These are phyloP conservation scores for Tetracladium setigerum DNA, from an alignment of 495 filamentous ascomycete species.

Conservation along the genomic window DNA sequence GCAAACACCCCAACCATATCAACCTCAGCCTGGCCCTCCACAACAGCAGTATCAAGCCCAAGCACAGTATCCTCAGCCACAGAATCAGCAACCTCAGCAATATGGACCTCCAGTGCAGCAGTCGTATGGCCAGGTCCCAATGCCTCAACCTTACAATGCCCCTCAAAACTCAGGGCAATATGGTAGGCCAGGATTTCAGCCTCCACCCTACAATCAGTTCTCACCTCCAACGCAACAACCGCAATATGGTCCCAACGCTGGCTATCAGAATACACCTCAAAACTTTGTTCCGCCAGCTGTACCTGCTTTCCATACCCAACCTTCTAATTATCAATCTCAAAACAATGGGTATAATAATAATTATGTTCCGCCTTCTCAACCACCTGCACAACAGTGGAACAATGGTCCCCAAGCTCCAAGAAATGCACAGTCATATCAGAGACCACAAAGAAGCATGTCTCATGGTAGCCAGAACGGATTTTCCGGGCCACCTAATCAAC, in stretches of 20 bases:
- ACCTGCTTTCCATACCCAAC: constrained; percentile 6
- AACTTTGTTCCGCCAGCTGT: constrained; percentile 3
- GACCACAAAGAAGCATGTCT: constrained; percentile 2
- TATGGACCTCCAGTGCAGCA: constrained; percentile 17
- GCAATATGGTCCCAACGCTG: constrained; percentile 16
- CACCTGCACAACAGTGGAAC: constrained; percentile 13
- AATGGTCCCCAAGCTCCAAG: not conserved
- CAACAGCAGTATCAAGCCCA: constrained; percentile 24
- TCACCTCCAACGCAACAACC: constrained; percentile 18
- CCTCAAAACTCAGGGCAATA: constrained; percentile 22
- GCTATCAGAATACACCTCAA: constrained; percentile 7
- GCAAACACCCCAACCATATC: constrained; percentile 10
- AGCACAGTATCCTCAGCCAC: constrained; percentile 21
- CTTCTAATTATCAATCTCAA: constrained; percentile 4
- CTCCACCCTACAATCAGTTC: constrained; percentile 16
- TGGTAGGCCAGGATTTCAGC: constrained; percentile 19
- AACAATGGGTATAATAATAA: not conserved
- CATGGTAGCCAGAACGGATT: not conserved
- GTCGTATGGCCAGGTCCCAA: constrained; percentile 5
- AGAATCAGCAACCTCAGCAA: constrained; percentile 23
- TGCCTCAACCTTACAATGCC: constrained; percentile 10
- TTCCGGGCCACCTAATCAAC: constrained; percentile 8
- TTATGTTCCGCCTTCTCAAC: constrained; percentile 4
- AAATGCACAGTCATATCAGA: constrained; percentile 1
- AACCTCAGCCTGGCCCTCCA: constrained; percentile 15